phyloP scores from a whole-genome alignment of 768 basidiomycete genomes.

The Mycena olivaceomarginata region DNA sequence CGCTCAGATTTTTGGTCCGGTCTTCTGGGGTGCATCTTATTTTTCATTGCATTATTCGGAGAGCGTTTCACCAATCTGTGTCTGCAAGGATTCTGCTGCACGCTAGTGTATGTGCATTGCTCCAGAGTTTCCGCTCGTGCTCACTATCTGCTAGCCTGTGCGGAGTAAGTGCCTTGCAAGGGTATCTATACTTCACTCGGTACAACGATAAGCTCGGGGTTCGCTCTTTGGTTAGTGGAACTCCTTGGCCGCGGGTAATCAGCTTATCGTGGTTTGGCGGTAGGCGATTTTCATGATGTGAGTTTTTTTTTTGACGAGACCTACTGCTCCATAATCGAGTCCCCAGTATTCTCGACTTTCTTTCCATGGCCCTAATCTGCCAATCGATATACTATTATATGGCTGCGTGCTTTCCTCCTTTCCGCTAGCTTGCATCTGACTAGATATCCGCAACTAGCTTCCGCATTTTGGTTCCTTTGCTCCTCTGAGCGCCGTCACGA shows the following conservation, averaged over 20 bases:
- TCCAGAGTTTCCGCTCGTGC: neutral
- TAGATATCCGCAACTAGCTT: conserved; percentile 50
- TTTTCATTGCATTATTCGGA: neutral
- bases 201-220: conserved; percentile 33
- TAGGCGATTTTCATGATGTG: conserved; percentile 34
- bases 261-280: neutral
- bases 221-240: conserved; percentile 14
- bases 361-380: conserved; percentile 61
- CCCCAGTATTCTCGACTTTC: conserved; percentile 56
- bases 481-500: conserved; percentile 60
- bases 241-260: too few species aligned
- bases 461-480: conserved; percentile 63
- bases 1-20: conserved; percentile 34
- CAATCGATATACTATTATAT: conserved; percentile 66
- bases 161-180: conserved; percentile 24
- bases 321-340: too few species aligned
- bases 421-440: neutral
- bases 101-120: conserved; percentile 47
- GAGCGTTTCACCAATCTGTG: neutral
- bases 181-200: conserved; percentile 39
- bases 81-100: conserved; percentile 26
- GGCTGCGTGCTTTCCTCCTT: conserved; percentile 42
- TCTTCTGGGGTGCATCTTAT: conserved; percentile 31
- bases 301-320: neutral
- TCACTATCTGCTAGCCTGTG: conserved; percentile 4